These are phyloP conservation scores for Pachyrhizus erosus DNA, from an alignment of 306 rosid species.

Conservation along the genomic window DNA sequence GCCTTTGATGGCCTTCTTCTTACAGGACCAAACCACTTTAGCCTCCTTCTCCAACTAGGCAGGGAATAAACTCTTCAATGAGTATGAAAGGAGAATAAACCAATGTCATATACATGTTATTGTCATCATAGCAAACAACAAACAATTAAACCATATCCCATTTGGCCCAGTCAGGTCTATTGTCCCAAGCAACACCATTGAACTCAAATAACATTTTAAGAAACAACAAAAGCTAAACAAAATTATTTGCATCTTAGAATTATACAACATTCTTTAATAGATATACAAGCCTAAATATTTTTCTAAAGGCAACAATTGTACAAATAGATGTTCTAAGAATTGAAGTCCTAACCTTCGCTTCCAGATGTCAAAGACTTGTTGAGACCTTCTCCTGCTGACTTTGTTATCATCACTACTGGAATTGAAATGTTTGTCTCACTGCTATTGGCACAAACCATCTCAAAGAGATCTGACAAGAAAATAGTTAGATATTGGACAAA, in stretches of 20 bases:
- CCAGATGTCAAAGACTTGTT: slow-evolving; percentile 61
- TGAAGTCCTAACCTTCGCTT: slow-evolving; percentile 63
- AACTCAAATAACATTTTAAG: background rate
- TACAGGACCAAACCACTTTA: background rate
- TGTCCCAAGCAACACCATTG: background rate
- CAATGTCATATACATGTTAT: background rate
- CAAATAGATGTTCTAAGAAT: slow-evolving; percentile 35
- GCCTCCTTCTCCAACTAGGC: background rate
- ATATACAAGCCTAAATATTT: slow-evolving; percentile 16
- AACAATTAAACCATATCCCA: slow-evolving; percentile 1
- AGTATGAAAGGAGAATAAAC: slow-evolving; percentile 23
- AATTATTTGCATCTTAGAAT: slow-evolving; percentile 6
- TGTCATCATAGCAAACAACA: slow-evolving; percentile 22
- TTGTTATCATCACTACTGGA: slow-evolving; percentile 81
- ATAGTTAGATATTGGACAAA: slow-evolving; percentile 16
- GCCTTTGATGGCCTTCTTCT: background rate
- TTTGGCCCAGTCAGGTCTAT: background rate
- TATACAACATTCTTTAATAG: background rate
- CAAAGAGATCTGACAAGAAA: slow-evolving; percentile 65
- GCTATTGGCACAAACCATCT: slow-evolving; percentile 82
- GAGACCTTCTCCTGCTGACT: slow-evolving; percentile 76
- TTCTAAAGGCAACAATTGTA: slow-evolving; percentile 31
- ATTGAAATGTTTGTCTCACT: slow-evolving; percentile 64
- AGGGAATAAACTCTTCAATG: background rate
- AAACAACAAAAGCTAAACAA: background rate